Percentiles rank a stretch among this genome's conserved stretches.
Evolutionary conservation across 768 basidiomycete species (phyloP).

Genomic region (Sarcodon aspratus): DNA sequence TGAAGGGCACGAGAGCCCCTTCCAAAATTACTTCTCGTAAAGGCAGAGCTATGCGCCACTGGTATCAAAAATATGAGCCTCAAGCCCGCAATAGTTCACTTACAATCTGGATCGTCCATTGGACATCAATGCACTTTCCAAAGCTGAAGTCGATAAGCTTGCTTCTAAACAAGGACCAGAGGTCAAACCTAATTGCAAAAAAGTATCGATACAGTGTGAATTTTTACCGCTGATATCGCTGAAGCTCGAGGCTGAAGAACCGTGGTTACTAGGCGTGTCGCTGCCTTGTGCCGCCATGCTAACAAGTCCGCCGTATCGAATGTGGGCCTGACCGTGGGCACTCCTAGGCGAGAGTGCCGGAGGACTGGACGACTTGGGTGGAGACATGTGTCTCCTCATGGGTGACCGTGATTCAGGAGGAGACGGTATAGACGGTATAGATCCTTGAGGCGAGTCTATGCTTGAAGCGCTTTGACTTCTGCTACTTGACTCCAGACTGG

Average conservation of each 20-base stretch:
- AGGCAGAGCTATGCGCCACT: constrained; percentile 19
- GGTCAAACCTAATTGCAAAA: not conserved
- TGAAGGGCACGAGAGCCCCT: constrained; percentile 1
- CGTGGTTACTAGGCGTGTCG: constrained; percentile 51
- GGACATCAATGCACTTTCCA: constrained; percentile 73
- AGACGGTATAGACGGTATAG: constrained; percentile 75
- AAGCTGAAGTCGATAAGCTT: constrained; percentile 65
- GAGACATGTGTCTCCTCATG: constrained; percentile 36
- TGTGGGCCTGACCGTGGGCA: constrained; percentile 29
- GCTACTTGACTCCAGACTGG: constrained; percentile 32
- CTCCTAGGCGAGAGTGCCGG: constrained; percentile 45
- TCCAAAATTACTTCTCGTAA: constrained; percentile 18
- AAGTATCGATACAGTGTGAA: not conserved
- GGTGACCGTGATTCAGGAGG: constrained; percentile 39
- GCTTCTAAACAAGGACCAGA: constrained; percentile 31
- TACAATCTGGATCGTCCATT: constrained; percentile 66
- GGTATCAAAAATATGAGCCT: not conserved
- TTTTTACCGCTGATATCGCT: constrained; percentile 75
- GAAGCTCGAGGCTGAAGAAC: constrained; percentile 72
- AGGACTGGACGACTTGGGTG: constrained; percentile 50
- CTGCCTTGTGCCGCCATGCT: constrained; percentile 23
- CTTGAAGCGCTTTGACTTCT: constrained; percentile 67
- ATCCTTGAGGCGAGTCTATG: constrained; percentile 62
- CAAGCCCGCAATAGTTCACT: constrained; percentile 15
- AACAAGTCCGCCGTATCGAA: constrained; percentile 21